Evolutionary conservation across 2,329 filamentous ascomycete genomes (phyloP).

Genomic region (Trichophyton mentagrophytes): DNA sequence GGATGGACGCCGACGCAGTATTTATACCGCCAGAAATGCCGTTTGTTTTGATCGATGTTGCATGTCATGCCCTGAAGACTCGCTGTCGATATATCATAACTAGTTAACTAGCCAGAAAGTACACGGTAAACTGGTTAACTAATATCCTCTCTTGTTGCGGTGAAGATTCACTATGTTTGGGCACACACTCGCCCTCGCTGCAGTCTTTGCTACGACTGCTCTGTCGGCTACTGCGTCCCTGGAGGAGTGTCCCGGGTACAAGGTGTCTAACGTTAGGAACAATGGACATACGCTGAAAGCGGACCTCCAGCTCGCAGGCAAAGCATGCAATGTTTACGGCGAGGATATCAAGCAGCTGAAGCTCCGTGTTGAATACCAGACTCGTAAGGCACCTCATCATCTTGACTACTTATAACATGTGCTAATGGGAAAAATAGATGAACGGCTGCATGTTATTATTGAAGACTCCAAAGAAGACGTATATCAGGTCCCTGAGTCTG

Average conservation of each 20-base stretch:
- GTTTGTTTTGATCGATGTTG: not conserved
- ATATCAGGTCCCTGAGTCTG: conserved; percentile 55
- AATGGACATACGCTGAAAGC: conserved; percentile 43
- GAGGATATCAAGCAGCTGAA: conserved; percentile 41
- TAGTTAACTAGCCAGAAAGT: no score
- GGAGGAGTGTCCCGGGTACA: conserved; percentile 14
- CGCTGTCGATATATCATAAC: not conserved
- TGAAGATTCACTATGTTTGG: not conserved
- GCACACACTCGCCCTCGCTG: not conserved
- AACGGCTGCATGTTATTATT: conserved; percentile 55
- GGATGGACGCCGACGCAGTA: not conserved
- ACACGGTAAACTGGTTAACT: no score
- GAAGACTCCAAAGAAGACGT: conserved; percentile 50
- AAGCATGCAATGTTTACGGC: conserved; percentile 46
- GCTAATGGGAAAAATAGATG: conserved; percentile 22
- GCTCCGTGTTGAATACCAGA: conserved; percentile 45
- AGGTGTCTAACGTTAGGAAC: conserved; percentile 10
- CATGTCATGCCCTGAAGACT: not conserved
- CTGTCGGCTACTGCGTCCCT: not conserved
- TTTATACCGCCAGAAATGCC: not conserved
- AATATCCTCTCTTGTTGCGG: not conserved
- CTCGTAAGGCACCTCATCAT: conserved; percentile 26
- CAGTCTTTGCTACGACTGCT: conserved; percentile 3
- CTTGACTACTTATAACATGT: not conserved
- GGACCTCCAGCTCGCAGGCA: conserved; percentile 53